These are phyloP conservation scores for Leptosphaerulina australis DNA, from an alignment of 2,329 filamentous ascomycete genomes.

Conservation along the genomic window DNA sequence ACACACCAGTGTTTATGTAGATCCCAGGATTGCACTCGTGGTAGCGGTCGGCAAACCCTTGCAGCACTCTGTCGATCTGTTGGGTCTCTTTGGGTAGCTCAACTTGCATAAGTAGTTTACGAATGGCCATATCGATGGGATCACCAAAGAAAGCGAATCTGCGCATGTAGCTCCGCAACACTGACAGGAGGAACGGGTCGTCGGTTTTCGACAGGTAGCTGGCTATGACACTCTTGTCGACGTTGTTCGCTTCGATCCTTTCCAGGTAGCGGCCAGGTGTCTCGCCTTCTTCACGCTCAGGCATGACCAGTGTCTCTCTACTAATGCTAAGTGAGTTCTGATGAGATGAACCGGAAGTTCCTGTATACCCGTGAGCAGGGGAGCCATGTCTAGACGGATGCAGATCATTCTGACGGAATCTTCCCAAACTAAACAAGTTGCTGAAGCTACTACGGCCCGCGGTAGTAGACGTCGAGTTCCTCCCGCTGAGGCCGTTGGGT, in stretches of 20 bases:
- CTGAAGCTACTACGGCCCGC: slow-evolving; percentile 90
- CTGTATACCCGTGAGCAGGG: slow-evolving; percentile 62
- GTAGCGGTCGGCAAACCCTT: slow-evolving; percentile 94
- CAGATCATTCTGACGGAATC: slow-evolving; percentile 80
- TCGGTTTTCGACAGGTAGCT: slow-evolving; percentile 83
- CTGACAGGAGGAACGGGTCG: slow-evolving; percentile 81
- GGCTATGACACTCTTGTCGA: slow-evolving; percentile 82
- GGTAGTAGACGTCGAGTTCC: slow-evolving; percentile 83
- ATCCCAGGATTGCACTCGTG: slow-evolving; percentile 98
- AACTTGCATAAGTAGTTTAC: slow-evolving; percentile 94
- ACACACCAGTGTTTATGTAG: slow-evolving; percentile 72
- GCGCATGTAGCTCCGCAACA: slow-evolving; percentile 92
- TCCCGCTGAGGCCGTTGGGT: slow-evolving; percentile 52
- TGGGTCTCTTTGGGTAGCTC: slow-evolving; percentile 97
- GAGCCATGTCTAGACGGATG: slow-evolving; percentile 66
- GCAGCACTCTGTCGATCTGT: slow-evolving; percentile 92
- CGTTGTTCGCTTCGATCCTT: slow-evolving; percentile 76
- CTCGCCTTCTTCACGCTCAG: slow-evolving; percentile 83
- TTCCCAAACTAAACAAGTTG: slow-evolving; percentile 78
- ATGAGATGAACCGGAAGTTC: slow-evolving; percentile 76
- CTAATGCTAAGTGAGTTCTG: slow-evolving; percentile 81
- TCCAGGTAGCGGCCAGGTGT: slow-evolving; percentile 88
- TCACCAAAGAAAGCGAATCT: slow-evolving; percentile 95
- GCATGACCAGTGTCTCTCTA: slow-evolving; percentile 72
- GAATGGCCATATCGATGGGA: slow-evolving; percentile 96